Evolutionary conservation across 331 rosid genomes (phyloP), one percentile per base, ranked within the genome.

Genomic region (Malus hybrid): DNA sequence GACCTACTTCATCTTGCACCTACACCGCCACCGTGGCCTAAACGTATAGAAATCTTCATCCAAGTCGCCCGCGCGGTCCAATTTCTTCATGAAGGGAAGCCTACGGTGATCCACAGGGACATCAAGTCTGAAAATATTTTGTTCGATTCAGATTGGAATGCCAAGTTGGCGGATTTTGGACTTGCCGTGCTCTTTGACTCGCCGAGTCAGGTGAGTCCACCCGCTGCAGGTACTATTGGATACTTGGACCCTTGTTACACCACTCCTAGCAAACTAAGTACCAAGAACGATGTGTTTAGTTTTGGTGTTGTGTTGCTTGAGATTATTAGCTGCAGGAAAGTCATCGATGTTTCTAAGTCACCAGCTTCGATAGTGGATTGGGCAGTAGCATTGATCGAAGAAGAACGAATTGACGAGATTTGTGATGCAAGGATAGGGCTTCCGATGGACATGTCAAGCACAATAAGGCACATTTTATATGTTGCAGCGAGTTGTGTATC

Each of bases 151-250:
- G 31, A 82, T 2, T 83, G 85, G 86, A 63, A 80, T 5, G 81
- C 86, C 1, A 89, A 80, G 70, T 33, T 89, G n/a, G 91, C 87
- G 0, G 94, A 89, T 71, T 89, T 89, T 27, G 94, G 94, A 33
- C 88, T 89, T 9, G 85, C 94, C 3, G 79, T 2, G 55, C 11
- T 10, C 24, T 32, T 20, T 7, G 71, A 46, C 54, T 20, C 69
- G n/a, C 7, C 48, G 50, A 76, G 70, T 20, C 71, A 15, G 15
- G 27, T 3, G 74, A 67, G 73, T 67, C 82, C 48, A 64, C 91
- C 94, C 19, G 90, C 91, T 13, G 66, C 66, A 27, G 94, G 94
- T 31, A 89, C 94, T 0, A 82, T 87, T 10, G 94, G 94, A 65
- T 87, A 89, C 34, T 31, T 89, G 31, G 94, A 89, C 62, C 94